Evolutionary conservation across 768 basidiomycete species (phyloP).

Genomic region (Termitomyces sp.): DNA sequence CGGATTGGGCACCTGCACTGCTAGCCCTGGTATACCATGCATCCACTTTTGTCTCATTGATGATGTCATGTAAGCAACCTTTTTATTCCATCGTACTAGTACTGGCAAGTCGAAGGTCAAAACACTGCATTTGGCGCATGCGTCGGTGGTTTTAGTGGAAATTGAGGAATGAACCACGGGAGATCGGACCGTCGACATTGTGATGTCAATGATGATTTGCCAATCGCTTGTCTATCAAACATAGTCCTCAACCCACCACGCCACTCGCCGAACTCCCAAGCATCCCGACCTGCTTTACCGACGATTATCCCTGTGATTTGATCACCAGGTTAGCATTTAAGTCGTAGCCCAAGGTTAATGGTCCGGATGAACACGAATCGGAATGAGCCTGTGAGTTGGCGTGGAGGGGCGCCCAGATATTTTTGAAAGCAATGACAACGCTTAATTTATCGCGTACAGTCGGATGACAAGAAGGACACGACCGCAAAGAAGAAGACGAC

Average conservation of each 20-base stretch:
- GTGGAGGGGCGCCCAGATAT: slow-evolving; percentile 1
- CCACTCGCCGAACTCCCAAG: slow-evolving; percentile 6
- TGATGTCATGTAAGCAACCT: too few species aligned
- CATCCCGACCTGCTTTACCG: slow-evolving; percentile 1
- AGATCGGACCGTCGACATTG: neutral
- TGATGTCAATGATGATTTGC: slow-evolving; percentile 8
- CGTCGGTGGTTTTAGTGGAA: too few species aligned
- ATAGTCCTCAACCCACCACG: slow-evolving; percentile 8
- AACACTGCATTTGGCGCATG: too few species aligned
- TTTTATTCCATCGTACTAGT: too few species aligned
- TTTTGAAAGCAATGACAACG: slow-evolving; percentile 12
- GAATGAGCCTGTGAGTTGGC: slow-evolving; percentile 22
- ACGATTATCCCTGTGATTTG: slow-evolving; percentile 1
- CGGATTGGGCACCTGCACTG: too few species aligned
- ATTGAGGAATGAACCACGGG: too few species aligned
- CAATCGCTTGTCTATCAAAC: slow-evolving; percentile 9
- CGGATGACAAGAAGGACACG: slow-evolving; percentile 23
- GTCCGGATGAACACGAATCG: slow-evolving; percentile 19
- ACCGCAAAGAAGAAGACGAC: slow-evolving; percentile 17
- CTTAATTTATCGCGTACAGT: slow-evolving; percentile 12
- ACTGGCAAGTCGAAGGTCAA: too few species aligned
- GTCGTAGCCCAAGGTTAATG: slow-evolving; percentile 12
- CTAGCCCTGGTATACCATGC: too few species aligned
- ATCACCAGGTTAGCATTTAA: neutral
- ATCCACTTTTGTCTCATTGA: too few species aligned